Conservation (phyloP, 2,329 filamentous ascomycete species). For the Fusarium sp. region DNA sequence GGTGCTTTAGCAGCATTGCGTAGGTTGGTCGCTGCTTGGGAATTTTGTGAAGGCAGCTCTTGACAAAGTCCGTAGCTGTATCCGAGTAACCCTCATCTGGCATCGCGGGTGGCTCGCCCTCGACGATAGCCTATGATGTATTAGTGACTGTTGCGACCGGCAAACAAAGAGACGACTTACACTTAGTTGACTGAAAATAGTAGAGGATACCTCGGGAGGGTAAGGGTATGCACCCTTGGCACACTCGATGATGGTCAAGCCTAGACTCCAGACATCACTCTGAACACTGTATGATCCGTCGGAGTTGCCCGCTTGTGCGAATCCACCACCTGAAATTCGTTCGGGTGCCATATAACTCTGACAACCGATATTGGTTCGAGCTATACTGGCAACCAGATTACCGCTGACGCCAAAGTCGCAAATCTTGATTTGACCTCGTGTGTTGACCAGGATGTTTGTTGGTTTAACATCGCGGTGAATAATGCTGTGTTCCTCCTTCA, state of each 20-base stretch:
- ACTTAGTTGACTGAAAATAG: conserved; percentile 96
- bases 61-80: conserved; percentile 86
- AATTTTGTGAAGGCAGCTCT: conserved; percentile 90
- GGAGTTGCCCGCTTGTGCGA: conserved; percentile 74
- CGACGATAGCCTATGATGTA: conserved; percentile 84
- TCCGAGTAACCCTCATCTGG: conserved; percentile 83
- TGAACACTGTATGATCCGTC: conserved; percentile 96
- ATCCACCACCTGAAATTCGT: conserved; percentile 87
- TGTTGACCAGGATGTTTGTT: conserved; percentile 97
- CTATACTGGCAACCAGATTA: conserved; percentile 96
- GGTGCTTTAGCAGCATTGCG: conserved; percentile 86
- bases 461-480: conserved; percentile 99
- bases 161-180: conserved; percentile 68
- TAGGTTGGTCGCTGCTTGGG: conserved; percentile 95
- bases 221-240: conserved; percentile 96
- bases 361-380: conserved; percentile 98
- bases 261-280: conserved; percentile 97
- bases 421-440: conserved; percentile 92
- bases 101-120: conserved; percentile 92
- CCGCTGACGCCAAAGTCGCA: conserved; percentile 98
- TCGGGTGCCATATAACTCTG: conserved; percentile 99
- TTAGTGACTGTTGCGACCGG: conserved; percentile 15
- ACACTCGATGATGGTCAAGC: conserved; percentile 94
- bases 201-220: conserved; percentile 95
- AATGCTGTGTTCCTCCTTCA: conserved; percentile 99